phyloP scores from a whole-genome alignment of 768 basidiomycete species.

The Auricularia sp. region DNA sequence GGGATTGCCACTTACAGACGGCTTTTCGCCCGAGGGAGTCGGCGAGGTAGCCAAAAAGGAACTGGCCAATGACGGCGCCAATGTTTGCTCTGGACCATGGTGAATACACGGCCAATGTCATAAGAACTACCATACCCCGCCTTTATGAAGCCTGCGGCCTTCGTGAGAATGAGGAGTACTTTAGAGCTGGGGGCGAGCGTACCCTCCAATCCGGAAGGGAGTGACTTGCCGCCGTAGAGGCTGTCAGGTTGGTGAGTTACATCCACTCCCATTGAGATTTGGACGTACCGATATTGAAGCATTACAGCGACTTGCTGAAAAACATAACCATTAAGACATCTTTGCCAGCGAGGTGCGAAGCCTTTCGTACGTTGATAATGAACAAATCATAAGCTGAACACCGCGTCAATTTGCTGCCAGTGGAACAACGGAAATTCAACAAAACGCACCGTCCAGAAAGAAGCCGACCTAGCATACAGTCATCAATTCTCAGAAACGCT shows the following conservation, averaged over 20 bases:
- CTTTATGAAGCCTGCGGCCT: neutral
- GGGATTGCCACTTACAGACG: too few species aligned
- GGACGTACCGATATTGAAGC: conserved; percentile 42
- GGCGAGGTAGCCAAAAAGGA: conserved; percentile 50
- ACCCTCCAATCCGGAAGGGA: conserved; percentile 49
- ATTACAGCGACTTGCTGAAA: conserved; percentile 54
- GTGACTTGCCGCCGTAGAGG: conserved; percentile 40
- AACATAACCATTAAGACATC: neutral
- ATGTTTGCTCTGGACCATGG: conserved; percentile 40
- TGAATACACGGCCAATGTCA: neutral
- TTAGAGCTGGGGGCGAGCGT: conserved; percentile 46
- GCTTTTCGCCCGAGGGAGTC: conserved; percentile 62
- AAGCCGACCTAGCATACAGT: conserved; percentile 44
- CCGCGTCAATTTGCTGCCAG: conserved; percentile 4
- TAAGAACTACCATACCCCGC: neutral
- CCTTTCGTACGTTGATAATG: conserved; percentile 48
- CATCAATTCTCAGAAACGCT: neutral
- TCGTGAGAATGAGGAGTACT: neutral
- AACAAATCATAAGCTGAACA: conserved; percentile 58
- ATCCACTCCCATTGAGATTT: neutral
- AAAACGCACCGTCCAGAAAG: conserved; percentile 52
- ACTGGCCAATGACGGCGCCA: conserved; percentile 62
- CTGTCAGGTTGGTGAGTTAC: neutral
- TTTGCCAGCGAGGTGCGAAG: neutral
- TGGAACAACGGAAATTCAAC: neutral